phyloP scores from a whole-genome alignment of 306 rosid species.

The Adenanthera pavonina region DNA sequence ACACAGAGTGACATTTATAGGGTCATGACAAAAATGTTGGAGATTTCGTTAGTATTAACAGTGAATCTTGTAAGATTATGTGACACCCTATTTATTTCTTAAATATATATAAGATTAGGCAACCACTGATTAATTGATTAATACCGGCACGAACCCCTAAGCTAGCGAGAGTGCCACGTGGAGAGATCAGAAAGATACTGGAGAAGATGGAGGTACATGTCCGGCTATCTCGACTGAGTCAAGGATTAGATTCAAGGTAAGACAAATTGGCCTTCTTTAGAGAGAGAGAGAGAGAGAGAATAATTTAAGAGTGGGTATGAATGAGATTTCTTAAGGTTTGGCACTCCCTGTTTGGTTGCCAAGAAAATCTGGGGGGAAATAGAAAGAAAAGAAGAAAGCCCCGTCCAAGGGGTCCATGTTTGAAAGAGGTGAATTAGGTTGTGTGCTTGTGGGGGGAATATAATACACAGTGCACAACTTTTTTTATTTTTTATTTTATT shows the following conservation, averaged over 20 bases:
- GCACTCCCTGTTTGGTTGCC: conserved; percentile 38
- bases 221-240: conserved; percentile 74
- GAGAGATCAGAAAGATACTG: conserved; percentile 51
- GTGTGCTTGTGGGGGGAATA: conserved; percentile 37
- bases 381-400: not conserved
- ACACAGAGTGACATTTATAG: conserved; percentile 48
- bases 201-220: conserved; percentile 58
- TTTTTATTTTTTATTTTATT: conserved; percentile 35
- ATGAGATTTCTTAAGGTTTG: conserved; percentile 38
- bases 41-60: conserved; percentile 32
- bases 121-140: conserved; percentile 28
- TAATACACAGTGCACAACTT: conserved; percentile 53
- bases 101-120: conserved; percentile 16
- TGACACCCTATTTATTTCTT: not conserved
- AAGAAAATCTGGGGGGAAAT: conserved; percentile 36
- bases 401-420: not conserved
- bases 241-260: conserved; percentile 56
- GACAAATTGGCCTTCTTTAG: conserved; percentile 32
- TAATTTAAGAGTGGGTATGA: conserved; percentile 52
- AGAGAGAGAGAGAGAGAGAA: not conserved
- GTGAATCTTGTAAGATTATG: conserved; percentile 41
- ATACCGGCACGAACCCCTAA: conserved; percentile 46
- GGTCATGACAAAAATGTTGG: conserved; percentile 48
- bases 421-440: conserved; percentile 26
- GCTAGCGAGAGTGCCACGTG: conserved; percentile 72